Evolutionary conservation across 2,329 filamentous ascomycete species (phyloP).

Genomic region (Penicillium sp.): DNA sequence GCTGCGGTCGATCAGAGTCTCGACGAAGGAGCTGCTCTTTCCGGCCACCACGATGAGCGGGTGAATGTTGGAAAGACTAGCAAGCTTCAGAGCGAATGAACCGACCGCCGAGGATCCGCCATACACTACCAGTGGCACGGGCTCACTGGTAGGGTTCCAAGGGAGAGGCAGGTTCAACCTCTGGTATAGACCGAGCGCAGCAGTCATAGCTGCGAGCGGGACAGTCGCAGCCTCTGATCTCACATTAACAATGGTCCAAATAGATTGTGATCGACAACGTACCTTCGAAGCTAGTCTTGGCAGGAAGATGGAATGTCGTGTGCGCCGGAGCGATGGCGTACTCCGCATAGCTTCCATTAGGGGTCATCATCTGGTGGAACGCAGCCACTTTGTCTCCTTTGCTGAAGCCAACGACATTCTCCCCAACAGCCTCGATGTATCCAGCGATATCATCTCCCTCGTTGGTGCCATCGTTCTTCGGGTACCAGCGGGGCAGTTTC

Average conservation of each 20-base stretch:
- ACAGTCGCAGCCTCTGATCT: conserved; percentile 55
- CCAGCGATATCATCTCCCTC: conserved; percentile 55
- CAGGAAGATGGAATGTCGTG: conserved; percentile 57
- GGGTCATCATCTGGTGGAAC: conserved; percentile 50
- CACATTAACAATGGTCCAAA: background rate
- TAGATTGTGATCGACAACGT: background rate
- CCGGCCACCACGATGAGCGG: conserved; percentile 63
- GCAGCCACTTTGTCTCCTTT: conserved; percentile 56
- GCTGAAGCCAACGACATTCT: conserved; percentile 54
- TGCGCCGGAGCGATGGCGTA: conserved; percentile 56
- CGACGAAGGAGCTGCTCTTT: conserved; percentile 51
- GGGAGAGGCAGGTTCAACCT: conserved; percentile 51
- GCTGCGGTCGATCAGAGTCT: conserved; percentile 51
- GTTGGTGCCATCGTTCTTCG: conserved; percentile 31
- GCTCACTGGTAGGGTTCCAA: conserved; percentile 42
- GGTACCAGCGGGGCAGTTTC: conserved; percentile 28
- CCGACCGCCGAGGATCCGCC: conserved; percentile 57
- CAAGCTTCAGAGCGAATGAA: conserved; percentile 59
- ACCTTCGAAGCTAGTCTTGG: conserved; percentile 54
- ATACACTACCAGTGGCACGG: conserved; percentile 49
- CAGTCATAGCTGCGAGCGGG: conserved; percentile 57
- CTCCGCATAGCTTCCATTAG: conserved; percentile 57
- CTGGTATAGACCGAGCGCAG: conserved; percentile 53
- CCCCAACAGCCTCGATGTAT: conserved; percentile 52
- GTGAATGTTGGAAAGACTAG: conserved; percentile 56